Percentiles rank a stretch among this genome's conserved stretches.
phyloP scores from a whole-genome alignment of 768 basidiomycete genomes.

The Pulveroboletus frians region DNA sequence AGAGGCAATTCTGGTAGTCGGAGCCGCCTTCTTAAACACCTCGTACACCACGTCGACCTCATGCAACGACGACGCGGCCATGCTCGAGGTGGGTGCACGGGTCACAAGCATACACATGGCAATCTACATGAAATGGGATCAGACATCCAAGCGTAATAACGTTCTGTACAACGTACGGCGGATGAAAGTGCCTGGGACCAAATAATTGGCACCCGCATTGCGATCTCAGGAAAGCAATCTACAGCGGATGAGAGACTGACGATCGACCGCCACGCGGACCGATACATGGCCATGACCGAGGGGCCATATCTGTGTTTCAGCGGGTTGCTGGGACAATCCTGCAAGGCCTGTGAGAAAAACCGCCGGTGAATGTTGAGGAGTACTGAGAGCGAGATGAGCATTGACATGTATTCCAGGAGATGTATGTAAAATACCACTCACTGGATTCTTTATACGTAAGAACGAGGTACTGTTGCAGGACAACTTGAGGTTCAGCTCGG shows the following conservation, averaged over 20 bases:
- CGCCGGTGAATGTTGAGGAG: slow-evolving; percentile 62
- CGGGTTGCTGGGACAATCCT: slow-evolving; percentile 52
- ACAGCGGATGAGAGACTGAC: slow-evolving; percentile 44
- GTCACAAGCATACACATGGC: slow-evolving; percentile 54
- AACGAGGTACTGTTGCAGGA: slow-evolving; percentile 41
- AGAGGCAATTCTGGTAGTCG: slow-evolving; percentile 41
- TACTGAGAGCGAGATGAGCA: slow-evolving; percentile 32
- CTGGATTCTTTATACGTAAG: slow-evolving; percentile 48
- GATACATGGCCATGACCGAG: slow-evolving; percentile 68
- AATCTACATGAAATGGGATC: slow-evolving; percentile 36
- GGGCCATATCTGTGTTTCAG: slow-evolving; percentile 59
- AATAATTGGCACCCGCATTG: slow-evolving; percentile 44
- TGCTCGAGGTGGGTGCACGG: slow-evolving; percentile 42
- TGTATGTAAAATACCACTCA: slow-evolving; percentile 20
- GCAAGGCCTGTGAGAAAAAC: slow-evolving; percentile 63
- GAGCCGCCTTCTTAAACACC: slow-evolving; percentile 45
- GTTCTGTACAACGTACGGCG: slow-evolving; percentile 40
- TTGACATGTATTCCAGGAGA: background rate
- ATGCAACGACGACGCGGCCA: slow-evolving; percentile 43
- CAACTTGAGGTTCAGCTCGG: slow-evolving; percentile 13
- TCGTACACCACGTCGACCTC: slow-evolving; percentile 43
- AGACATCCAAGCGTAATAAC: background rate
- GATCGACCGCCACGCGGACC: slow-evolving; percentile 64
- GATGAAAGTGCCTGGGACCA: slow-evolving; percentile 68
- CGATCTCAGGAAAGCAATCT: slow-evolving; percentile 35